These are phyloP conservation scores for Bonnemaisonia californica DNA, from an alignment of 31 red algal species.

Conservation along the genomic window DNA sequence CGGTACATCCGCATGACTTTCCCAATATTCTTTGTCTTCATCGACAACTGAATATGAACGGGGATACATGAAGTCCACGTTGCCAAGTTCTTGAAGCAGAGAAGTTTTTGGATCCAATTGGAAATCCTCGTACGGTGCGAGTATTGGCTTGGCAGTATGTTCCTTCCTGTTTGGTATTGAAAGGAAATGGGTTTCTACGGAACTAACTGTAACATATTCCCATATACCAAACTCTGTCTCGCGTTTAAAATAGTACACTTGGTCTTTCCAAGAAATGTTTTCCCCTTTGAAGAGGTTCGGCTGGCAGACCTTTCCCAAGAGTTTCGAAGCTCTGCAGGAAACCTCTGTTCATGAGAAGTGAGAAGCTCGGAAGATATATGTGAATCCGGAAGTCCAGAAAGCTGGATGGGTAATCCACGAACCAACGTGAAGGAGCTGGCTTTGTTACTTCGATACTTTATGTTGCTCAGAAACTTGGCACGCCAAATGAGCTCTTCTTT, in stretches of 20 bases:
- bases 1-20: too few relatives aligned
- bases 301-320: too few relatives aligned
- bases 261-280: not conserved
- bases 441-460: slow-evolving; percentile 25
- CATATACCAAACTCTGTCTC: not conserved
- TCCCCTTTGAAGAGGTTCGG: not conserved
- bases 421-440: slow-evolving; percentile 37
- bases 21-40: not conserved
- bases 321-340: too few relatives aligned
- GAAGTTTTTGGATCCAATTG: not conserved
- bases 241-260: not conserved
- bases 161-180: not conserved
- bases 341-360: not conserved
- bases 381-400: slow-evolving; percentile 12
- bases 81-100: not conserved
- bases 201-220: not conserved
- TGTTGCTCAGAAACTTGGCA: slow-evolving; percentile 37
- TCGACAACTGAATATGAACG: not conserved
- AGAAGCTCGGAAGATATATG: not conserved
- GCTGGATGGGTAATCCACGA: slow-evolving; percentile 10
- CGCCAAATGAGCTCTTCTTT: slow-evolving; percentile 22
- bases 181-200: not conserved
- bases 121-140: not conserved
- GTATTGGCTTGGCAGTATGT: not conserved
- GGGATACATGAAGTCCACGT: not conserved